These are phyloP conservation scores for Exserohilum turcica DNA, from an alignment of 2,329 filamentous ascomycete genomes.

Conservation along the genomic window DNA sequence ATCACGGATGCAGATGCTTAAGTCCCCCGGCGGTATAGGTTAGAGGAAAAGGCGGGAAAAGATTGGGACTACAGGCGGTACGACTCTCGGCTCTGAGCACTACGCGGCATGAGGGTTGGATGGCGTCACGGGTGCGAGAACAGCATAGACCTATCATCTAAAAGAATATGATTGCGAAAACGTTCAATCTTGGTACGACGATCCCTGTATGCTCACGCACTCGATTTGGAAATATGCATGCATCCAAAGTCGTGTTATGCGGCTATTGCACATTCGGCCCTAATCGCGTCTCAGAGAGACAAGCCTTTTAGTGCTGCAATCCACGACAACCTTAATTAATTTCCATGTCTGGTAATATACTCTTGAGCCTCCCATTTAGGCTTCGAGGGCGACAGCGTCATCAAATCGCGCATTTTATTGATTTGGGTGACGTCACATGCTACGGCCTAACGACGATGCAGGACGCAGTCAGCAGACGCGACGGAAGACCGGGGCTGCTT, in stretches of 20 bases:
- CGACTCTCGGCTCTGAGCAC: conserved; percentile 1
- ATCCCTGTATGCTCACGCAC: neutral
- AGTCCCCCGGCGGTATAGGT: neutral
- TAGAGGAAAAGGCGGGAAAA: conserved; percentile 9
- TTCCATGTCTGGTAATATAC: conserved; percentile 23
- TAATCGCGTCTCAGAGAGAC: conserved; percentile 20
- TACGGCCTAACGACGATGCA: neutral
- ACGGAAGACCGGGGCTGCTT: too few relatives aligned
- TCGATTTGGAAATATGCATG: neutral
- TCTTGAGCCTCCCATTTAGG: neutral
- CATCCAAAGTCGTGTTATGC: neutral
- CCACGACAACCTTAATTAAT: conserved; percentile 36
- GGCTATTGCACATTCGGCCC: neutral
- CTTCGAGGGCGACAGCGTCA: neutral
- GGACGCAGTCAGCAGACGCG: too few relatives aligned
- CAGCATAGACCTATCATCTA: conserved; percentile 5
- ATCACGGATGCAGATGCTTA: conserved; percentile 51
- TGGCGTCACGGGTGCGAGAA: conserved; percentile 4
- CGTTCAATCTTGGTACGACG: neutral
- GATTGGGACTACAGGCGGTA: neutral
- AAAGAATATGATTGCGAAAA: conserved; percentile 12
- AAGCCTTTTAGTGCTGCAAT: conserved; percentile 45
- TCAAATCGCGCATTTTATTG: neutral
- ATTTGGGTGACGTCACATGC: neutral
- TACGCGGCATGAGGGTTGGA: neutral